phyloP scores from a whole-genome alignment of 73 alveolate species.

The Paramecium tetraurelia region DNA sequence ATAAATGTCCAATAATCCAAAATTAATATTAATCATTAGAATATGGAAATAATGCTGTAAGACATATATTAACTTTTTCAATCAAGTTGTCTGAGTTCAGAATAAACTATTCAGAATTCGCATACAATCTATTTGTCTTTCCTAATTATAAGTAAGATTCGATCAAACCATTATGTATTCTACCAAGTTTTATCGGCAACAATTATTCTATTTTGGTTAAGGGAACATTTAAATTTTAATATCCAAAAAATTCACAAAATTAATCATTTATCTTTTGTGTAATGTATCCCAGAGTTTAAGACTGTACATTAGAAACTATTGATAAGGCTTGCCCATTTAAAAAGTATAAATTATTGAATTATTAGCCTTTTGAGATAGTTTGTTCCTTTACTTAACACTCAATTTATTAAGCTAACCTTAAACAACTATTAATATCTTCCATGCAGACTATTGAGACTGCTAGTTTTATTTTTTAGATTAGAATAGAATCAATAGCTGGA shows the following conservation, averaged over 20 bases:
- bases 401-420: background rate
- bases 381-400: background rate
- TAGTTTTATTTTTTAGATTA: background rate
- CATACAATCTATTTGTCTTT: background rate
- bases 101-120: background rate
- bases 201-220: background rate
- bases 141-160: background rate
- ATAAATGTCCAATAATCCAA: background rate
- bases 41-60: background rate
- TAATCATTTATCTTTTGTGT: background rate
- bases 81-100: background rate
- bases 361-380: background rate
- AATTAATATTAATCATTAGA: background rate
- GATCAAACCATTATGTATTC: conserved; percentile 16
- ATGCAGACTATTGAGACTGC: background rate
- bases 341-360: background rate
- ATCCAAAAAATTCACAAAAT: background rate
- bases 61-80: background rate
- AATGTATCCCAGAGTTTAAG: background rate
- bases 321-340: background rate
- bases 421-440: background rate
- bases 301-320: background rate
- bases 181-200: background rate
- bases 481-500: background rate
- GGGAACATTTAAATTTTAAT: background rate